Percentiles rank a stretch among this genome's conserved stretches.
Conservation (phyloP, 805 yeast species). For the Sungouiozyma ichnusensis region DNA sequence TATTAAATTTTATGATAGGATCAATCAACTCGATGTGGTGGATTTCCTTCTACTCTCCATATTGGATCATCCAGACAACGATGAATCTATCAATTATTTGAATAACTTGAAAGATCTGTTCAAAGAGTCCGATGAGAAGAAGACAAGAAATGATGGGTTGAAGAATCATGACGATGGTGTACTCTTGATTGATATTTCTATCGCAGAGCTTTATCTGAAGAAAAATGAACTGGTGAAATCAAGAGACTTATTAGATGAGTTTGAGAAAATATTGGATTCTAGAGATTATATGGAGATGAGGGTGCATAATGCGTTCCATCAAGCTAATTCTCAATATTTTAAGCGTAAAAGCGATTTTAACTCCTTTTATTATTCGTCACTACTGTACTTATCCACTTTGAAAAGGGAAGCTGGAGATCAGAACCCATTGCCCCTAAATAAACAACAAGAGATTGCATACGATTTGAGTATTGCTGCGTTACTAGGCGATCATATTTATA, state of each 20-base stretch:
- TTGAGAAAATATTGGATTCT: constrained; percentile 44
- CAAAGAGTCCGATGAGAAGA: constrained; percentile 29
- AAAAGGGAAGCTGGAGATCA: constrained; percentile 28
- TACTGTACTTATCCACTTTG: constrained; percentile 73
- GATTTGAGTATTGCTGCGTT: constrained; percentile 81
- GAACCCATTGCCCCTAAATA: constrained; percentile 11
- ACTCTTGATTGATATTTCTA: constrained; percentile 55
- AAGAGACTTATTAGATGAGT: constrained; percentile 53
- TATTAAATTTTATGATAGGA: constrained; percentile 49
- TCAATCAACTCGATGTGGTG: constrained; percentile 71
- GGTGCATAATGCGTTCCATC: constrained; percentile 75
- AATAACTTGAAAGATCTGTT: constrained; percentile 36
- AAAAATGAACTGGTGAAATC: constrained; percentile 49
- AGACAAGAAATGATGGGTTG: constrained; percentile 28
- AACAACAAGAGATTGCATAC: constrained; percentile 46
- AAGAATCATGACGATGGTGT: constrained; percentile 41
- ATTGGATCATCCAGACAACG: constrained; percentile 31
- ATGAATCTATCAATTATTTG: constrained; percentile 45
- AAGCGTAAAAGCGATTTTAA: constrained; percentile 72
- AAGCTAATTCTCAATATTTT: constrained; percentile 66
- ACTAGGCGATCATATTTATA: constrained; percentile 84
- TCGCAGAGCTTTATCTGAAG: constrained; percentile 58
- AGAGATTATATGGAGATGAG: constrained; percentile 47
- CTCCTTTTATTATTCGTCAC: constrained; percentile 66
- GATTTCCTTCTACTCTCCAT: constrained; percentile 56